Base-by-base conservation (phyloP, 441 rosid species). In the Populus trichocarpa region DNA sequence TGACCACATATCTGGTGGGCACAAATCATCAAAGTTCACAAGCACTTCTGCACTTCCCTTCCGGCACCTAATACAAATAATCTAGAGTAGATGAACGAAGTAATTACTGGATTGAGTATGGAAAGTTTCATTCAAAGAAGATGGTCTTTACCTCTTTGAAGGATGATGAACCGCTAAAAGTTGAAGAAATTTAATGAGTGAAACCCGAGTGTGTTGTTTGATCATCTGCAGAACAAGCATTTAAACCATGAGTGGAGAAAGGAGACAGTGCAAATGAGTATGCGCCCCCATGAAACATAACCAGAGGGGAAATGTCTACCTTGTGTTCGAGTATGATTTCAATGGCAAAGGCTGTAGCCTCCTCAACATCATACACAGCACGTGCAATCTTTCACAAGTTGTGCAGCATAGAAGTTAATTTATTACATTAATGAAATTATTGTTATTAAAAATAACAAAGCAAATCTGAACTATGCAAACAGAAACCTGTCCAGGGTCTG, bases 311-410 rank as follows among this genome's bases (percentile, higher is more conserved):
- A 73, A 79, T 74, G 46, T 28, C 57, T 67, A 92, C 99, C 97
- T 92, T 96, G 77, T 86, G 94, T 63, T 71, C 79, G 38, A 89
- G 75, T 78, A 96, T 91, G 81, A 96, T 92, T 76, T 94, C 96
- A 82, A 94, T 90, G 76, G 93, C 92, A 78, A 81, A 81, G 65
- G 89, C 70, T 8, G 98, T 94, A 75, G 99, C 98, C 86, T 96
- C 98, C 88, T 96, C 98, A 64, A 92, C 85, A 74, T 96, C 99
- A 86, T 92, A 92, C 38, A 92, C 88, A 83, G 97, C 99, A 77
- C 90, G 91, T 66, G 94, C 91, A 84, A 96, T 91, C 98, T 94
- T 84, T 80, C 69, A 79, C 12, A 75, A 71, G 68, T 38, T 76
- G 80, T 67, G 42, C 32, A 82, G 66, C 16, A 38, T 7, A 77